These are phyloP conservation scores for Hortaea werneckii DNA, from an alignment of 2,329 filamentous ascomycete species.

Conservation along the genomic window DNA sequence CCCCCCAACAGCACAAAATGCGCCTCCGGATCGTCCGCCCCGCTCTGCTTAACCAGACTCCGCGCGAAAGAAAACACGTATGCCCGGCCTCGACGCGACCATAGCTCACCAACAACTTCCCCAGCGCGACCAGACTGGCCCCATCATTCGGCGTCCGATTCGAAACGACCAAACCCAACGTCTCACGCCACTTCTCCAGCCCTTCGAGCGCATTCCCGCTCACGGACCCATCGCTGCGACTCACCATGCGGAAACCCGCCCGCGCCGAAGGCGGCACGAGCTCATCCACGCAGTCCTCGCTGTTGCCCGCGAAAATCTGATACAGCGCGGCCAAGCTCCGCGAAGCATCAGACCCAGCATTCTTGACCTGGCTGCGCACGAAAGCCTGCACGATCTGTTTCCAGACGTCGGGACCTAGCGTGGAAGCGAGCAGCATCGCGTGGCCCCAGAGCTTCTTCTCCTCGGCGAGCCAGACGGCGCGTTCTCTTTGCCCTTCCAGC, in stretches of 20 bases:
- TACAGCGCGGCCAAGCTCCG: constrained; percentile 87
- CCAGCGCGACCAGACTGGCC: constrained; percentile 67
- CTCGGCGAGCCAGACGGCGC: constrained; percentile 85
- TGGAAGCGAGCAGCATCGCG: constrained; percentile 82
- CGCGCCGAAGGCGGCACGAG: constrained; percentile 87
- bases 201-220: constrained; percentile 70
- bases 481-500: constrained; percentile 72
- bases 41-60: constrained; percentile 60
- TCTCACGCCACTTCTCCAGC: constrained; percentile 89
- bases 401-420: constrained; percentile 64
- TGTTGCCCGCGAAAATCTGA: constrained; percentile 85
- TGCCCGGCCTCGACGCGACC: constrained; percentile 85
- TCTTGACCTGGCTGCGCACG: constrained; percentile 89
- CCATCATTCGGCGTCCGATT: constrained; percentile 77
- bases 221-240: constrained; percentile 53
- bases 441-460: constrained; percentile 95
- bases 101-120: constrained; percentile 73
- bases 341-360: constrained; percentile 56
- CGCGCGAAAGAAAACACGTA: constrained; percentile 81
- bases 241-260: constrained; percentile 83
- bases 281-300: constrained; percentile 90
- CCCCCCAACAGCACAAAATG: constrained; percentile 77
- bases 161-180: constrained; percentile 71
- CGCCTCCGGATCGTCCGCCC: constrained; percentile 67
- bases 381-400: constrained; percentile 94